A percentile compares a stretch with the other conserved stretches of the same genome.
Evolutionary conservation across 495 filamentous ascomycete genomes (phyloP).

Genomic region (Darksidea phi): DNA sequence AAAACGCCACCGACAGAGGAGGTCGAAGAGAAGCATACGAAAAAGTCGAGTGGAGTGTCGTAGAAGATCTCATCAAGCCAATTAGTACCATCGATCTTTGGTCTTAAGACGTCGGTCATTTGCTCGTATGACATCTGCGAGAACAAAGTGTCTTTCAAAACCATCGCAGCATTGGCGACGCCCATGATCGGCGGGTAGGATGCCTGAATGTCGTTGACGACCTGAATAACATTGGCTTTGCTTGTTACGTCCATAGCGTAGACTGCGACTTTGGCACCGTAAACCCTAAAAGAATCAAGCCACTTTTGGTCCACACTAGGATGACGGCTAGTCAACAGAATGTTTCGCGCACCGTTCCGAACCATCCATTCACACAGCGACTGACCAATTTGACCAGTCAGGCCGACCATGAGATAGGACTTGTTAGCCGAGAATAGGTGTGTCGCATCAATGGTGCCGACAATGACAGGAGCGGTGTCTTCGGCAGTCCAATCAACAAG

Average conservation of each 20-base stretch:
- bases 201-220: background rate
- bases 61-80: slow-evolving; percentile 3
- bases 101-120: background rate
- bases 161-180: slow-evolving; percentile 6
- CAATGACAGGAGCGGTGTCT: background rate
- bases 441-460: background rate
- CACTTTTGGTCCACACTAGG: slow-evolving; percentile 47
- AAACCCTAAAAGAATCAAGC: background rate
- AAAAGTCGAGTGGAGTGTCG: slow-evolving; percentile 17
- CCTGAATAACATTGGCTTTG: background rate
- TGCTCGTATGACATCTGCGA: background rate
- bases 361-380: slow-evolving; percentile 60
- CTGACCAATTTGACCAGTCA: slow-evolving; percentile 58
- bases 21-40: slow-evolving; percentile 24
- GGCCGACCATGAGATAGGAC: slow-evolving; percentile 55
- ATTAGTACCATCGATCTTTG: slow-evolving; percentile 13
- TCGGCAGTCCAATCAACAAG: background rate
- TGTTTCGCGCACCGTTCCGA: slow-evolving; percentile 52
- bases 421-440: background rate
- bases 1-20: slow-evolving; percentile 5
- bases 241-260: background rate
- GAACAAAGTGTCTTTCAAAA: slow-evolving; percentile 11
- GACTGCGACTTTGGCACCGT: background rate
- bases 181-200: slow-evolving; percentile 1
- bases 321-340: slow-evolving; percentile 58